Percentiles rank a stretch among this genome's conserved stretches.
Evolutionary conservation across 148 eudicot genomes (phyloP).

Genomic region (Bassia scoparia): DNA sequence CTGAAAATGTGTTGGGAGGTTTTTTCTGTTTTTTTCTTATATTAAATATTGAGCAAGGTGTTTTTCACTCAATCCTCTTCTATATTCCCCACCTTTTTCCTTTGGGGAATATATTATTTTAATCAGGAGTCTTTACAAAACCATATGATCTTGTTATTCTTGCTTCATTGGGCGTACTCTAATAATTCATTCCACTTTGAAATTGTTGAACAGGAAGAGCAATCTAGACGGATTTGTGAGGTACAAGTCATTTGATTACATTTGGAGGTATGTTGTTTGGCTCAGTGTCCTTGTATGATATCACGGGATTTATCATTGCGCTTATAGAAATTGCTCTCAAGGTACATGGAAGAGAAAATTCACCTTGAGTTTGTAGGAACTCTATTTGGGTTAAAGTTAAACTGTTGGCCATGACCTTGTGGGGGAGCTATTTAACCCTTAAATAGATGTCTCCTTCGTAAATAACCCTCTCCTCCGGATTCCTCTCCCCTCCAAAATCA

Average conservation of each 20-base stretch:
- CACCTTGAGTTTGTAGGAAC: neutral
- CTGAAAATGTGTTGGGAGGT: neutral
- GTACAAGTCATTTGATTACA: neutral
- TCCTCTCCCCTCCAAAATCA: neutral
- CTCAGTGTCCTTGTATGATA: neutral
- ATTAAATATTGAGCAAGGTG: neutral
- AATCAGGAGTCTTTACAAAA: neutral
- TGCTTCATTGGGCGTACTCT: neutral
- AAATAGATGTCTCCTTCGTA: neutral
- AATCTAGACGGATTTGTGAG: neutral
- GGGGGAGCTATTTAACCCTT: neutral
- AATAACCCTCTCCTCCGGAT: too few species aligned
- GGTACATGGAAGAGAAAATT: neutral
- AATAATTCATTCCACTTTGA: neutral
- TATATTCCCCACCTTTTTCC: neutral
- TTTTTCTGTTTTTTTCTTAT: neutral
- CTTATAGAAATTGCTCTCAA: neutral
- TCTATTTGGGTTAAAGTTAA: neutral
- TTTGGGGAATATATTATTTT: neutral
- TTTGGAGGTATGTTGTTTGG: neutral
- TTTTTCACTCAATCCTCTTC: too few species aligned
- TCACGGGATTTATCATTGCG: neutral
- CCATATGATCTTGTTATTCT: neutral
- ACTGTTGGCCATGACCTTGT: neutral
- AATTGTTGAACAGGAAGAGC: conserved; percentile 1